These are phyloP conservation scores for Trichoderma gracile DNA, from an alignment of 2,329 filamentous ascomycete genomes.

Conservation along the genomic window DNA sequence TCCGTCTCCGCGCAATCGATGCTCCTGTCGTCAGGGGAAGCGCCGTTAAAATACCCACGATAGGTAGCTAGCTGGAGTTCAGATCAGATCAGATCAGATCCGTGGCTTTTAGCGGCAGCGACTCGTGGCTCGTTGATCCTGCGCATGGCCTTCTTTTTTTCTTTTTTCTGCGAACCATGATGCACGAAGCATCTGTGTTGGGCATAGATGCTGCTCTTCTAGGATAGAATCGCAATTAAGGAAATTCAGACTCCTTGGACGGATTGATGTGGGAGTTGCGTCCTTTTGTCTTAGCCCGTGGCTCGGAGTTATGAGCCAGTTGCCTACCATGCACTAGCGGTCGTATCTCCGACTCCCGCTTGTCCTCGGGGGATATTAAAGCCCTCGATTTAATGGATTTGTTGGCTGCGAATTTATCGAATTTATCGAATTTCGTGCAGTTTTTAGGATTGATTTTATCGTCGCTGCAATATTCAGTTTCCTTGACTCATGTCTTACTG, in stretches of 20 bases:
- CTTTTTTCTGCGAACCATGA: neutral
- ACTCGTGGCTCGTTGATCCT: neutral
- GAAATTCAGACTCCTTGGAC: constrained; percentile 17
- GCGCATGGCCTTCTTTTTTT: neutral
- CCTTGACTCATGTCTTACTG: constrained; percentile 22
- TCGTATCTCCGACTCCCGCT: constrained; percentile 24
- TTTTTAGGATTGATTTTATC: neutral
- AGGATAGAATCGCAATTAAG: constrained; percentile 23
- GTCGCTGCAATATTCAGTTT: constrained; percentile 5
- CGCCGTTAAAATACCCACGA: neutral
- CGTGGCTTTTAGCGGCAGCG: constrained; percentile 10
- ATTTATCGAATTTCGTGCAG: constrained; percentile 1
- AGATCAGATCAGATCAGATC: constrained; percentile 12
- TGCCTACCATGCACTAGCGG: constrained; percentile 23
- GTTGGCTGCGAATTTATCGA: constrained; percentile 12
- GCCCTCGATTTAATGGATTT: constrained; percentile 5
- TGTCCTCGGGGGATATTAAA: constrained; percentile 14
- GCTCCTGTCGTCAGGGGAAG: no score
- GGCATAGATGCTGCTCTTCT: constrained; percentile 25
- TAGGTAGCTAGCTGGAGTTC: neutral
- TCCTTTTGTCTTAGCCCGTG: constrained; percentile 23
- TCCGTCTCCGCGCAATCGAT: no score
- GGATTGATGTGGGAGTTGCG: constrained; percentile 24
- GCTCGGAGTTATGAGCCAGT: constrained; percentile 19
- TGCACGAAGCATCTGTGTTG: constrained; percentile 3